Base-by-base conservation (phyloP, 2,329 filamentous ascomycete genomes). In the Fusarium lateritium region DNA sequence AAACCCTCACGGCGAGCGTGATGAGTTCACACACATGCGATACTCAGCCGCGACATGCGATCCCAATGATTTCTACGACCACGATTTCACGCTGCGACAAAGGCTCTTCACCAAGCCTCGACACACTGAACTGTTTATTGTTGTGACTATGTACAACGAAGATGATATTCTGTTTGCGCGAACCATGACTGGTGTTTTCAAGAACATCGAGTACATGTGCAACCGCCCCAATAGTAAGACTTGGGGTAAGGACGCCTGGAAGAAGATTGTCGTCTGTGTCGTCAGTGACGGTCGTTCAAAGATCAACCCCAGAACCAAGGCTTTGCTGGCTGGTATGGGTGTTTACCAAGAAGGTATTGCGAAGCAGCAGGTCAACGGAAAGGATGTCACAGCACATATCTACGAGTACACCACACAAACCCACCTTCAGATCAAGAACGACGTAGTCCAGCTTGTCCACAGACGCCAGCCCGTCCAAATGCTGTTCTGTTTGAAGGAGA, bases 141-240 rank as follows among this genome's bases (percentile, higher is more conserved):
- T 94, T 34, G 89, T 98, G 55, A 98, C 95, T 60, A 98, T 98
- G 95, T 99, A 99, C 84, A 99, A 99, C 77, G 96, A 99, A 77
- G 95, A 99, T 79, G 96, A 99, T 75, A 91, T 98, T 70, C 85
- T 98, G 62, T 98, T 99, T 77, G 94, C 96, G 24, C 90, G 96
- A 42, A 98, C 96, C 6, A 93, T 99, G 93, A 93, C 91, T 50
- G 96, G 96, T 79, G 94, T 99, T 7, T 95, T 98, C 85, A 98
- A 99, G 83, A 99, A 99, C 79, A 93, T 99, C 72, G 95, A 98
- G 79, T 94, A 95, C 84, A 98, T 99, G 93, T 98, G 96, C 81
- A 94, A 92, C 64, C 89, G 95, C 50, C 94, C 91, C 45, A 94
- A 92, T 78, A 97, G 94, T 82, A 97, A 97, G 82, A 98, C 95